Evolutionary conservation across 768 basidiomycete genomes (phyloP), one percentile per base, ranked within the genome.

Genomic region (Hemileccinum rubropunctum): DNA sequence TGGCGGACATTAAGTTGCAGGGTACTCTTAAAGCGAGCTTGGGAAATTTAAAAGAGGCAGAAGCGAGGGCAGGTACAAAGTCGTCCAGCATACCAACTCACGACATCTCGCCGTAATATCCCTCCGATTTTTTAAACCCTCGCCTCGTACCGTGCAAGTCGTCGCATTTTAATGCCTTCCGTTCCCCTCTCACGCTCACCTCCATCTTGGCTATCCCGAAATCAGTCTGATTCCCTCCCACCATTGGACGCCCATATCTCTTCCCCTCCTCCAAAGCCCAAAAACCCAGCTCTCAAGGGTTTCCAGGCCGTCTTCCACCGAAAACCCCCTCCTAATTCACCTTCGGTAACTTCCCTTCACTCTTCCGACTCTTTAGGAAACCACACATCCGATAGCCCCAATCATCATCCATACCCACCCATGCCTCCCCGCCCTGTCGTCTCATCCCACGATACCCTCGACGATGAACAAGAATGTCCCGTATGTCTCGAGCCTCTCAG

Each of bases 401-500:
- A 13, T 44, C 58, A 62, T 10, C 83, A 86, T 58, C 82, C 79
- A 1, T 86, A 79, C 74, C 73, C 81, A 13, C 51, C 75, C 41
- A 82, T 83, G 80, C 76, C 76, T 45, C 77, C 83, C 3, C 70
- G 86, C 30, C 85, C 90, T 12, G 84, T 88, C 58, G 85, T 91
- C 48, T 84, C 88, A 14, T 78, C 67, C 54, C 79, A 80, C 64
- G 80, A 82, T 54, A 46, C 73, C 38, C 67, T 73, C 14, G 86
- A 89, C 20, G 88, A 91, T 47, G 93, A 95, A 62, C 87, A 88
- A 46, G 90, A 88, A 62, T 99, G 97, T 60, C 95, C 95, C 12
- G 92, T 99, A 58, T 99, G 95, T 70, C 85, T 97, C 58, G 95
- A 98, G 63, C 89, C 91, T 2, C 81, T 99, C 64, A 88, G 86